Conservation (phyloP, 495 filamentous ascomycete species). For the Alectoria sarmentosa region DNA sequence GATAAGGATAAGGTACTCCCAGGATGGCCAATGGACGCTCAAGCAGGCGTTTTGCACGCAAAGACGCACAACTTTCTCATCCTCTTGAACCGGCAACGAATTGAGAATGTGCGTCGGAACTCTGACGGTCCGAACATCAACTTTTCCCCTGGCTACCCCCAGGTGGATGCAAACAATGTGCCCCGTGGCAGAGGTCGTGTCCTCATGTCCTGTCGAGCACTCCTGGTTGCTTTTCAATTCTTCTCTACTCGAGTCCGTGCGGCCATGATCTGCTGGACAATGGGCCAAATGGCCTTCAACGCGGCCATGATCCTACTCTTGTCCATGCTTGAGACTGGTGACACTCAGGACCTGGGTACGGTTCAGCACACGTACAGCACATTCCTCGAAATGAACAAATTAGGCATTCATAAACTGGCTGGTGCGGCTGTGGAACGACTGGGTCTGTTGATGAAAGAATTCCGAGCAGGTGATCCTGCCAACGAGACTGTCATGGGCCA, state of each 20-base stretch:
- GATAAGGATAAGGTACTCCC: conserved; percentile 32
- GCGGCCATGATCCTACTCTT: conserved; percentile 41
- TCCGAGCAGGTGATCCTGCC: conserved; percentile 23
- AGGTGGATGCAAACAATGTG: conserved; percentile 18
- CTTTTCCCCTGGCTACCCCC: conserved; percentile 6
- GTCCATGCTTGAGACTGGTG: conserved; percentile 38
- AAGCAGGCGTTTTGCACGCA: conserved; percentile 36
- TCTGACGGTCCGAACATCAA: conserved; percentile 16
- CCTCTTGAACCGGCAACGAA: conserved; percentile 40
- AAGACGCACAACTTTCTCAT: conserved; percentile 42
- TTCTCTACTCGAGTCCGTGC: conserved; percentile 36
- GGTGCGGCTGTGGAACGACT: conserved; percentile 35
- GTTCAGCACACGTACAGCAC: conserved; percentile 37
- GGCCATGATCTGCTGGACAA: conserved; percentile 41
- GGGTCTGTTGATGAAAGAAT: conserved; percentile 26
- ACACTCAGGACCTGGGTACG: conserved; percentile 28
- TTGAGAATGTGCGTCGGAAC: conserved; percentile 24
- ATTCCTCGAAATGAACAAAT: conserved; percentile 36
- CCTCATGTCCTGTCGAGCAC: conserved; percentile 33
- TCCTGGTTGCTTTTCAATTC: conserved; percentile 40
- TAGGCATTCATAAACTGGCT: conserved; percentile 39
- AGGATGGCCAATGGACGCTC: conserved; percentile 39
- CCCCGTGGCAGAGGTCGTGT: conserved; percentile 37
- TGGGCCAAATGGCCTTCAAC: conserved; percentile 44
- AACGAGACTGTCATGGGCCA: conserved; percentile 41